Evolutionary conservation across 345 rosid species (phyloP), one percentile per base, ranked within the genome.

Genomic region (Jatropha curcas): DNA sequence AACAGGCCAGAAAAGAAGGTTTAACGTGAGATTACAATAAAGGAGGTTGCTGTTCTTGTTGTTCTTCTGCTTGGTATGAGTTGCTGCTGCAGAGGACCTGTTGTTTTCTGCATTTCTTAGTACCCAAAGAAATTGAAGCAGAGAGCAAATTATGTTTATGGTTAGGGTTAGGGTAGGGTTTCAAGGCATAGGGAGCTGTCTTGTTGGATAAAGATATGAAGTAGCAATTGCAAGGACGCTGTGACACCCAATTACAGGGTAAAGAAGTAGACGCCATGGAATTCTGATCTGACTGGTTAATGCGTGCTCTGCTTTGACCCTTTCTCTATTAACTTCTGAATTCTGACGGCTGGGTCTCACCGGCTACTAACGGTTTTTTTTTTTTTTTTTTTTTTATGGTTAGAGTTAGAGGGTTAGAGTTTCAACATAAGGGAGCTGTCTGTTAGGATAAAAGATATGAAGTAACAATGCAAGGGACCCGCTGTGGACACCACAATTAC

Each of bases 211-310:
- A 77, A 70, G 79, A 27, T 59, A 83, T 55, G 55, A 76, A 74
- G 79, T 39, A 69, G 77, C 27, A 56, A 41, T 65, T 16, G 52
- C 56, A 34, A 34, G 74, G 75, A 13, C 66, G 62, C 7, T n/a
- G 80, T 0, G 81, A 80, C 75, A 76, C 25, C 77, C 73, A 66
- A 17, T 76, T 1, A 78, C 51, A 68, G 76, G 84, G 76, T 22
- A 86, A 85, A 55, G 88, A 73, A 76, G 83, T 74, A 60, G 84
- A 83, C 53, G 92, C 96, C 90, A 86, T 86, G 77, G 63, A 35
- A 81, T 53, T 39, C 19, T 7, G 65, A 60, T 60, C 46, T 9
- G 46, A 20, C 20, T 60, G 7, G 66, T 52, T 35, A n/a, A n/a
- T n/a, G n/a, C n/a, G n/a, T n/a, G n/a, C n/a, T 22, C 9, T 34